A percentile compares a stretch with the other conserved stretches of the same genome.
Evolutionary conservation across 495 filamentous ascomycete genomes (phyloP).

Genomic region (Platismatia glauca): DNA sequence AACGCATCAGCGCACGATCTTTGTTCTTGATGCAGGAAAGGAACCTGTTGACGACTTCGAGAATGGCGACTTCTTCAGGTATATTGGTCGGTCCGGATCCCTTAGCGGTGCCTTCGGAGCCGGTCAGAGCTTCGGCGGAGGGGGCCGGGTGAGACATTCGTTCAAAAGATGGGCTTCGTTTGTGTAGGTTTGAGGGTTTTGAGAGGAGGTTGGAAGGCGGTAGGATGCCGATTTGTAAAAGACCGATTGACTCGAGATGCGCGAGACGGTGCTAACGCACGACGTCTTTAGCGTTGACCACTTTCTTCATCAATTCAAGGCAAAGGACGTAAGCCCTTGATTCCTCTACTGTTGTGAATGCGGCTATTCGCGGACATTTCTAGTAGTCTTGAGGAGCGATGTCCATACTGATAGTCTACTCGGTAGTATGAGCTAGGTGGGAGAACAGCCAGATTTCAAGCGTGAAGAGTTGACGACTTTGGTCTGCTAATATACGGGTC

Average conservation of each 20-base stretch:
- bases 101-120: neutral
- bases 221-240: neutral
- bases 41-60: constrained; percentile 7
- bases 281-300: neutral
- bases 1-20: constrained; percentile 1
- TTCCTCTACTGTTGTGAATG: neutral
- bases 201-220: neutral
- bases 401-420: neutral
- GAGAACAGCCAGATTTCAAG: neutral
- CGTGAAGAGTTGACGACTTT: neutral
- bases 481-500: neutral
- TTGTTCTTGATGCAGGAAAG: constrained; percentile 7
- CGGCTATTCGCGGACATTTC: neutral
- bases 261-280: neutral
- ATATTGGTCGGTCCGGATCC: neutral
- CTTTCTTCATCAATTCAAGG: neutral
- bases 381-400: neutral
- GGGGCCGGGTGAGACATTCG: neutral
- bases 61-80: constrained; percentile 5
- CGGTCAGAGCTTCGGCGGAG: neutral
- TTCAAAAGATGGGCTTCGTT: neutral
- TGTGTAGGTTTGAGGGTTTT: neutral
- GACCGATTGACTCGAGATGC: neutral
- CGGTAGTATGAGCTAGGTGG: neutral
- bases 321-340: neutral